phyloP scores from a whole-genome alignment of 2,329 filamentous ascomycete species.

The Orbilia quercus region DNA sequence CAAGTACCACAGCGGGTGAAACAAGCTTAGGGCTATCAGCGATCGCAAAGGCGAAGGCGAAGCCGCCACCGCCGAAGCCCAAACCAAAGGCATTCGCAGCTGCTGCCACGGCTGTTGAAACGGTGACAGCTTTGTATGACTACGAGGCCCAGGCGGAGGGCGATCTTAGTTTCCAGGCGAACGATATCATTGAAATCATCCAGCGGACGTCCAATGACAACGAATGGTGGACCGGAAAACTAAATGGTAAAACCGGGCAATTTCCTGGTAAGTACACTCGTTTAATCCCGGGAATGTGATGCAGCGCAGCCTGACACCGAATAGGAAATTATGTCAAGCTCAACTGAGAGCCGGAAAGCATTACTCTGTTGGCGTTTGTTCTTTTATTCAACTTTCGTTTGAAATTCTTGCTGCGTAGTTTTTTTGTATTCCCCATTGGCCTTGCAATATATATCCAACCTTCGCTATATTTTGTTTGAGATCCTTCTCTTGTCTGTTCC shows the following conservation, averaged over 20 bases:
- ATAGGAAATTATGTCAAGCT: slow-evolving; percentile 66
- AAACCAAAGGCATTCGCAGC: slow-evolving; percentile 79
- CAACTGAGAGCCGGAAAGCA: slow-evolving; percentile 58
- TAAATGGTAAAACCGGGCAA: slow-evolving; percentile 84
- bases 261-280: slow-evolving; percentile 76
- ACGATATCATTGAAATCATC: slow-evolving; percentile 90
- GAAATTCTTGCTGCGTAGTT: background rate
- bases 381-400: background rate
- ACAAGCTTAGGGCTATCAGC: slow-evolving; percentile 67
- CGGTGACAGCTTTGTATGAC: slow-evolving; percentile 89
- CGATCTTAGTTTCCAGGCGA: slow-evolving; percentile 87
- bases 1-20: slow-evolving; percentile 61
- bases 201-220: slow-evolving; percentile 87
- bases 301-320: slow-evolving; percentile 47
- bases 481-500: slow-evolving; percentile 5
- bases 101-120: slow-evolving; percentile 66
- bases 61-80: slow-evolving; percentile 79
- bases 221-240: slow-evolving; percentile 93
- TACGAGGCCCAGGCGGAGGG: slow-evolving; percentile 96
- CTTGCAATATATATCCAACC: slow-evolving; percentile 3
- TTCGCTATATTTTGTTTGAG: slow-evolving; percentile 9
- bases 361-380: slow-evolving; percentile 5
- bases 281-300: slow-evolving; percentile 61
- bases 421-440: slow-evolving; percentile 23
- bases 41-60: slow-evolving; percentile 74